These are phyloP conservation scores for Citrus cavaleriei DNA, from an alignment of 345 rosid species.

Conservation along the genomic window DNA sequence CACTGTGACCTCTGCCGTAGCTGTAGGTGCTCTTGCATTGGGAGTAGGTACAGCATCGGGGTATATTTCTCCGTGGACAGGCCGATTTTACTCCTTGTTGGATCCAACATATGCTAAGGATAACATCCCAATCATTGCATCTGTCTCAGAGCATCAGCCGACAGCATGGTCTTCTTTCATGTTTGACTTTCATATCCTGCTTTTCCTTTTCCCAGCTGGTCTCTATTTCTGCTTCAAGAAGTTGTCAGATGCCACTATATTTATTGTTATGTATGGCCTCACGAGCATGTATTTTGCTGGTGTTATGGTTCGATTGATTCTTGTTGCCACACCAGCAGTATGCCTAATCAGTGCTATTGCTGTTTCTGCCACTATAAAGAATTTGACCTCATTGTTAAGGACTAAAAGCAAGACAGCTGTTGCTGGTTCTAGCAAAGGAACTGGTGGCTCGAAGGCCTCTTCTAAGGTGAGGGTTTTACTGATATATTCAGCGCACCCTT, in stretches of 20 bases:
- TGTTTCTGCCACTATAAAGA: constrained; percentile 90
- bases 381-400: constrained; percentile 67
- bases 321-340: constrained; percentile 95
- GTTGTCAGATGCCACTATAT: constrained; percentile 90
- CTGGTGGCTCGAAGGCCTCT: constrained; percentile 65
- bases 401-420: constrained; percentile 63
- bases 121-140: constrained; percentile 97
- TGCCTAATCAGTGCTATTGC: constrained; percentile 98
- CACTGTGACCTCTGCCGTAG: constrained; percentile 71
- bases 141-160: constrained; percentile 99
- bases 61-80: constrained; percentile 99
- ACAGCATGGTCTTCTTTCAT: constrained; percentile 99
- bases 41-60: constrained; percentile 95
- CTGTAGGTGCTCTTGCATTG: constrained; percentile 67
- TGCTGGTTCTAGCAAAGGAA: constrained; percentile 63
- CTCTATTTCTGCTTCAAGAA: constrained; percentile 98
- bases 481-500: neutral
- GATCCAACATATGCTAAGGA: constrained; percentile 99
- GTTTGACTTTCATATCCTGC: constrained; percentile 96
- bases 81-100: constrained; percentile 90
- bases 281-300: constrained; percentile 99
- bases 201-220: constrained; percentile 98
- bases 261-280: constrained; percentile 98
- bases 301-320: constrained; percentile 98
- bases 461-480: constrained; percentile 62